These are phyloP conservation scores for Thuidium tamariscinum DNA, from an alignment of 225 moss, liverwort and hornwort genomes.

Conservation along the genomic window DNA sequence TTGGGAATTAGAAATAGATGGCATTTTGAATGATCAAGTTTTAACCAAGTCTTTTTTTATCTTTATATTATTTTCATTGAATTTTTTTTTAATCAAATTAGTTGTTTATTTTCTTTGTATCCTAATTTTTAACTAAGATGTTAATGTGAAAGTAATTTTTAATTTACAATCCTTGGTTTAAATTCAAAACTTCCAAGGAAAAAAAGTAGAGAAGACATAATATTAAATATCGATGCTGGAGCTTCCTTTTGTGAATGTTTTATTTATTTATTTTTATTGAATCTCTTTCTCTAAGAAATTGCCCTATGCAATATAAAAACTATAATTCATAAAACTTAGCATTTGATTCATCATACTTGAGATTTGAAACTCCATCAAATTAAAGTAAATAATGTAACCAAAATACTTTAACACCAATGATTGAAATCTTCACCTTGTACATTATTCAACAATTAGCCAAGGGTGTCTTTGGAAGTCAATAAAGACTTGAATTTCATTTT, in stretches of 20 bases:
- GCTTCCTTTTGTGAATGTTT: accelerated
- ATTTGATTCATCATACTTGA: background rate
- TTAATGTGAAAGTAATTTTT: background rate
- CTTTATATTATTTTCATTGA: background rate
- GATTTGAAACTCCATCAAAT: background rate
- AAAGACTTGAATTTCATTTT: background rate
- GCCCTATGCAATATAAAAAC: background rate
- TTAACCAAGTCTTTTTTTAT: background rate
- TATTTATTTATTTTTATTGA: too few relatives aligned
- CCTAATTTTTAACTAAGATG: background rate
- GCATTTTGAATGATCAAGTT: background rate
- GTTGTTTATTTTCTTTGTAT: background rate
- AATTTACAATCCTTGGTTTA: background rate
- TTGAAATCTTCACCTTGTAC: background rate
- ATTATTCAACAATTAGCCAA: background rate
- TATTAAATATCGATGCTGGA: background rate
- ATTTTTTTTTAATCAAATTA: background rate
- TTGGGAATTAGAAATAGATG: background rate
- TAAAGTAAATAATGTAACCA: background rate
- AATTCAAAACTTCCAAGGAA: background rate
- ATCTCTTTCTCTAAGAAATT: too few relatives aligned
- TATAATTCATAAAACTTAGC: background rate
- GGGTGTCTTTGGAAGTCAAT: background rate
- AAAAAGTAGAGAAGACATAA: background rate
- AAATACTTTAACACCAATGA: background rate